These are phyloP conservation scores for Russula sp. DNA, from an alignment of 768 basidiomycete species.

Conservation along the genomic window DNA sequence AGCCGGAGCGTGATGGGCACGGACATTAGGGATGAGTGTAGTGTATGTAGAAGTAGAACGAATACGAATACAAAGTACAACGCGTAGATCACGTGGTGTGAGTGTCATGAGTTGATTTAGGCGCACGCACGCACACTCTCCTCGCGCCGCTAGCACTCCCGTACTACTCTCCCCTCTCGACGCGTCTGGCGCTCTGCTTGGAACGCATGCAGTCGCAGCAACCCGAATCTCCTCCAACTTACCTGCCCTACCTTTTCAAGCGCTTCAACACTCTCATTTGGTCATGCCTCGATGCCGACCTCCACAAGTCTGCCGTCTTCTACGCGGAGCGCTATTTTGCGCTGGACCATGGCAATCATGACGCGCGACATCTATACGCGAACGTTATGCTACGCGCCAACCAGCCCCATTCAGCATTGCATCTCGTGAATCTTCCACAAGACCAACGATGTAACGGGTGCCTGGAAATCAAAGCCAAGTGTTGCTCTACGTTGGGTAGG, in stretches of 20 bases:
- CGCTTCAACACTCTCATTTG: constrained; percentile 74
- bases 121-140: not conserved
- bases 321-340: constrained; percentile 83
- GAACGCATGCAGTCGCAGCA: constrained; percentile 37
- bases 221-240: constrained; percentile 49
- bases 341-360: constrained; percentile 67
- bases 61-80: not conserved
- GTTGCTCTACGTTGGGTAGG: constrained; percentile 67
- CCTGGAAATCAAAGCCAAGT: constrained; percentile 73
- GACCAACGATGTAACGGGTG: constrained; percentile 70
- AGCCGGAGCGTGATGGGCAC: constrained; percentile 69
- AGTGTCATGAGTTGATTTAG: constrained; percentile 14
- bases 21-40: constrained; percentile 50
- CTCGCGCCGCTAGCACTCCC: not conserved
- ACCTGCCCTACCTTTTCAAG: constrained; percentile 58
- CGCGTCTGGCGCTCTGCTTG: constrained; percentile 12
- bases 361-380: constrained; percentile 83
- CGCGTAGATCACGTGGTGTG: constrained; percentile 24
- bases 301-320: constrained; percentile 78
- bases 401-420: constrained; percentile 71
- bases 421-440: constrained; percentile 60
- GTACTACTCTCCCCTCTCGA: constrained; percentile 29
- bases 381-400: constrained; percentile 65
- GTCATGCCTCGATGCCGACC: constrained; percentile 80
- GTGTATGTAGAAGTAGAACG: not conserved